Conservation (phyloP, 2,329 filamentous ascomycete species). For the Dactylonectria macrodidyma region DNA sequence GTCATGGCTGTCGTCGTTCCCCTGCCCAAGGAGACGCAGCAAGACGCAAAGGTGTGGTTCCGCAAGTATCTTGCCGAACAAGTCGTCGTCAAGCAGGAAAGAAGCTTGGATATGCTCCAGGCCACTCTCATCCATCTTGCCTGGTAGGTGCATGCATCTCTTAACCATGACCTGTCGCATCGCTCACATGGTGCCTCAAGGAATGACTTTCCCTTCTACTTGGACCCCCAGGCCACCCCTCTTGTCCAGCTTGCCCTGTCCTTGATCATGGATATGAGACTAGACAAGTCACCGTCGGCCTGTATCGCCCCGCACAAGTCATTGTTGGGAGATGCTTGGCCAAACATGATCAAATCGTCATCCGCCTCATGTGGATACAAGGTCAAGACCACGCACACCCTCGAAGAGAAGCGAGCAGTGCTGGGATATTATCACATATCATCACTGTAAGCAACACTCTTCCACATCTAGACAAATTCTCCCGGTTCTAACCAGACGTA, state of each 20-base stretch:
- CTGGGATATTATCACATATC: constrained; percentile 58
- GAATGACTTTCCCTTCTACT: constrained; percentile 58
- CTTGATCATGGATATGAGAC: constrained; percentile 56
- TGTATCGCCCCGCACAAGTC: constrained; percentile 44
- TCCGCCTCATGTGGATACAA: constrained; percentile 20
- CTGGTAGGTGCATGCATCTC: constrained; percentile 50
- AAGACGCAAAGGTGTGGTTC: constrained; percentile 54
- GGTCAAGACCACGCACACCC: constrained; percentile 44
- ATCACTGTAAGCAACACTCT: constrained; percentile 45
- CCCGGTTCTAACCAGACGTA: constrained; percentile 9
- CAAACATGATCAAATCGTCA: constrained; percentile 36
- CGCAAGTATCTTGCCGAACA: constrained; percentile 54
- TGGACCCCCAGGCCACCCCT: constrained; percentile 55
- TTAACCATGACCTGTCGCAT: fast-evolving
- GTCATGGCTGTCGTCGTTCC: constrained; percentile 54
- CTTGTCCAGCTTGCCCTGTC: constrained; percentile 57
- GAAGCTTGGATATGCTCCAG: constrained; percentile 55
- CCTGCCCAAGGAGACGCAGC: constrained; percentile 50
- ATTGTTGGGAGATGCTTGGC: constrained; percentile 53
- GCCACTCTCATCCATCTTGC: constrained; percentile 55
- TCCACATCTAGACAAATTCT: not conserved
- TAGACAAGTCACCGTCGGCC: constrained; percentile 50
- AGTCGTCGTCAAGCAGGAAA: constrained; percentile 56
- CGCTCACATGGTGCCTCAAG: constrained; percentile 37
- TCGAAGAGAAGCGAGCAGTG: constrained; percentile 57